A percentile compares a stretch with the other conserved stretches of the same genome.
phyloP scores from a whole-genome alignment of 2,329 filamentous ascomycete genomes.

The Chrysoporthe puriensis region DNA sequence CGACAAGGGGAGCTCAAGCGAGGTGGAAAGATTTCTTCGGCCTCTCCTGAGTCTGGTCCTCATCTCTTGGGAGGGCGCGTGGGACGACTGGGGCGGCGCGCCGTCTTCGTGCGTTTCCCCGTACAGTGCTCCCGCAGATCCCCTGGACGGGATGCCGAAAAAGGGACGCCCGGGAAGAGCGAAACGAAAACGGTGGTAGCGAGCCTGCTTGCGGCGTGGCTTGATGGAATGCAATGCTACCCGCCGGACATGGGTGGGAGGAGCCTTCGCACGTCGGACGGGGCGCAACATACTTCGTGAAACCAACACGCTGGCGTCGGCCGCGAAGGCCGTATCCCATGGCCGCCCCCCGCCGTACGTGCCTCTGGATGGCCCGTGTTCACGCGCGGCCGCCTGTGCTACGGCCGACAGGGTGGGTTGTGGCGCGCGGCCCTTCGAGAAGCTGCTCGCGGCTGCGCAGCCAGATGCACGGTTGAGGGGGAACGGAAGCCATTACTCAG shows the following conservation, averaged over 20 bases:
- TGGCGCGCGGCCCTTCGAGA: constrained; percentile 12
- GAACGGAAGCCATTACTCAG: neutral
- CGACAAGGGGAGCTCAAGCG: neutral
- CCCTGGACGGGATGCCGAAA: constrained; percentile 21
- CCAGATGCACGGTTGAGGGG: neutral
- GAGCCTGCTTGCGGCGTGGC: constrained; percentile 6
- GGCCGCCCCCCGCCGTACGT: constrained; percentile 1
- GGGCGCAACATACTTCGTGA: constrained; percentile 3
- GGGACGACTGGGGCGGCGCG: neutral
- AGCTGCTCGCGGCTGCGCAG: constrained; percentile 6
- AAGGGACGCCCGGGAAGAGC: constrained; percentile 6
- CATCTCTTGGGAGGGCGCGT: neutral
- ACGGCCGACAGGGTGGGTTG: constrained; percentile 13
- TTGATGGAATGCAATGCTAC: constrained; percentile 6
- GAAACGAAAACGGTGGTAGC: constrained; percentile 11
- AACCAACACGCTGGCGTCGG: constrained; percentile 2
- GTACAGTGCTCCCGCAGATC: constrained; percentile 17
- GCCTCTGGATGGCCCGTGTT: neutral
- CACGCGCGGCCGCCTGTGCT: constrained; percentile 3
- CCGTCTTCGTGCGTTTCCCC: neutral
- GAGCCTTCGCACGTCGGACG: neutral
- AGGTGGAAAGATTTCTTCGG: constrained; percentile 16
- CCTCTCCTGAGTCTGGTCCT: constrained; percentile 6
- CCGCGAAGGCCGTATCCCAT: neutral
- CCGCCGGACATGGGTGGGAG: neutral